Conservation (phyloP, 495 filamentous ascomycete genomes). For the Trichoderma erinaceum region DNA sequence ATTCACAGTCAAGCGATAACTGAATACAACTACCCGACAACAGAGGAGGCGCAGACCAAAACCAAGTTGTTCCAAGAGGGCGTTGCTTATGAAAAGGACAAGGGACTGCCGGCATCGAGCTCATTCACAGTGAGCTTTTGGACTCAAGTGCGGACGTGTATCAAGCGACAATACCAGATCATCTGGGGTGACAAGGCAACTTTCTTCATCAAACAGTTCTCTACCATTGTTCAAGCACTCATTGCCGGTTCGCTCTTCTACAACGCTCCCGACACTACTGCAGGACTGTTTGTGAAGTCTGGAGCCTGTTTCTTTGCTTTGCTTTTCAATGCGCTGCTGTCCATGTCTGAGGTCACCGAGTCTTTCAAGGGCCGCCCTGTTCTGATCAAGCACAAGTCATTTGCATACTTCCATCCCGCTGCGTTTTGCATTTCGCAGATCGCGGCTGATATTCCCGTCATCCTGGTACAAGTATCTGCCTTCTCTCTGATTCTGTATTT, state of each 20-base stretch:
- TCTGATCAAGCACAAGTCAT: conserved; percentile 75
- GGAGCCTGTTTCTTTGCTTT: conserved; percentile 64
- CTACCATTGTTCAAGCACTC: conserved; percentile 56
- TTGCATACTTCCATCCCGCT: conserved; percentile 76
- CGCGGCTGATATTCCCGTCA: conserved; percentile 66
- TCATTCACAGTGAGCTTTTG: conserved; percentile 54
- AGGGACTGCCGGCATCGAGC: conserved; percentile 35
- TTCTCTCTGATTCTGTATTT: conserved; percentile 76
- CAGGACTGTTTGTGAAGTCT: conserved; percentile 49
- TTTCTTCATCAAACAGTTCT: conserved; percentile 53
- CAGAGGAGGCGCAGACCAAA: conserved; percentile 35
- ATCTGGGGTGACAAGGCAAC: conserved; percentile 55
- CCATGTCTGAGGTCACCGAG: conserved; percentile 67
- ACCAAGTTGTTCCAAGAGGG: conserved; percentile 46
- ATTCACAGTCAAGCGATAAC: conserved; percentile 31
- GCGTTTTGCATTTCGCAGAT: conserved; percentile 75
- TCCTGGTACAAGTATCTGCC: conserved; percentile 60
- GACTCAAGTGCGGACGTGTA: conserved; percentile 52
- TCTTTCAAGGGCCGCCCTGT: conserved; percentile 67
- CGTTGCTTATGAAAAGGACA: conserved; percentile 40
- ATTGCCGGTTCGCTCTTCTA: conserved; percentile 76
- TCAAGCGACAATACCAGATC: conserved; percentile 51
- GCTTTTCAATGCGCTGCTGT: conserved; percentile 74
- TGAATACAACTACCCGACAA: conserved; percentile 48
- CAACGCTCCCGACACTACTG: conserved; percentile 54